phyloP scores from a whole-genome alignment of 129 eudicot species.

The Glebionis coronaria region DNA sequence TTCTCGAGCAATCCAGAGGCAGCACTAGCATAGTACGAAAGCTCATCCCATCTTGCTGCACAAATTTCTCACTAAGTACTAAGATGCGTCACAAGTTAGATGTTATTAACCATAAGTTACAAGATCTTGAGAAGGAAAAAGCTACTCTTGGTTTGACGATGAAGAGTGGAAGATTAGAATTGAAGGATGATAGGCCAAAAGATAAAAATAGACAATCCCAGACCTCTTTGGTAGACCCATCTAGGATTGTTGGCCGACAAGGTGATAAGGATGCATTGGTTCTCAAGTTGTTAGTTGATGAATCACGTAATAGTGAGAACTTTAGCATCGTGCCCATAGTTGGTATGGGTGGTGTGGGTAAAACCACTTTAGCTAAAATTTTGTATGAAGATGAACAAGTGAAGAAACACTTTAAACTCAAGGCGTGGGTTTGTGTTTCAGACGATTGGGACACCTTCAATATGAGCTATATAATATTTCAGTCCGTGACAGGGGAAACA shows the following conservation, averaged over 20 bases:
- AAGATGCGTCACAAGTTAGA: background rate
- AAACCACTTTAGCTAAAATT: slow-evolving; percentile 7
- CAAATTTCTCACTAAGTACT: background rate
- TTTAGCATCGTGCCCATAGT: slow-evolving; percentile 25
- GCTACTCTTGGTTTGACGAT: background rate
- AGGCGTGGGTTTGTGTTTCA: slow-evolving; percentile 43
- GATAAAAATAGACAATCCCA: no score
- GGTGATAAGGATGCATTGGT: no score
- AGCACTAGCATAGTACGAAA: background rate
- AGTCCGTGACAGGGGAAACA: background rate
- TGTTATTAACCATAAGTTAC: background rate
- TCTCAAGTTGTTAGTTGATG: no score
- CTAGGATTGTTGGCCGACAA: no score
- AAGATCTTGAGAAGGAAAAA: background rate
- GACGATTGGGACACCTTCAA: no score
- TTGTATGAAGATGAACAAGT: background rate
- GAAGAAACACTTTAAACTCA: slow-evolving; percentile 23
- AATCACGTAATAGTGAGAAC: no score
- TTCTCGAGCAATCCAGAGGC: background rate
- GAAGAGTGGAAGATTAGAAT: background rate
- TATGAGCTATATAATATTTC: no score
- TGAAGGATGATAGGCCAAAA: no score
- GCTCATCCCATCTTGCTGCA: no score
- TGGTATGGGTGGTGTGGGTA: slow-evolving; percentile 24
- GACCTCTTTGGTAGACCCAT: no score